Evolutionary conservation across 139 green algal genomes (phyloP).

Genomic region (Bryopsis sp.): DNA sequence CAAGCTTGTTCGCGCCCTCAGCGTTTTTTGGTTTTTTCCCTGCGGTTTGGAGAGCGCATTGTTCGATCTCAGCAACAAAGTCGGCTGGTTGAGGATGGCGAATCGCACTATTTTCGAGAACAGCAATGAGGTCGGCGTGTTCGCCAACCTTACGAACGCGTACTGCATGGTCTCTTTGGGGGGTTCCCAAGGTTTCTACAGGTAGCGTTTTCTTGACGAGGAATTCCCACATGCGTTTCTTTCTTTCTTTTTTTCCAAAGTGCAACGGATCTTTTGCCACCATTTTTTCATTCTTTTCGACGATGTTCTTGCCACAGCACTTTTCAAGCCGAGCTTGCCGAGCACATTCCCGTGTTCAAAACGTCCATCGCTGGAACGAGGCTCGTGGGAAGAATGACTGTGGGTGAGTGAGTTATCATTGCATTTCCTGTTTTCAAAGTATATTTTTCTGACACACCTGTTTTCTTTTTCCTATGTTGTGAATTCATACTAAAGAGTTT

Average conservation of each 20-base stretch:
- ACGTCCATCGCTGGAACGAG: constrained; percentile 81
- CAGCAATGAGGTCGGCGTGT: constrained; percentile 94
- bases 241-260: neutral
- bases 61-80: neutral
- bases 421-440: neutral
- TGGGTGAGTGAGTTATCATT: constrained; percentile 31
- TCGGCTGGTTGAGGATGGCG: constrained; percentile 55
- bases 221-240: constrained; percentile 40
- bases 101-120: constrained; percentile 88
- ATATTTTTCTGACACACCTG: constrained; percentile 22
- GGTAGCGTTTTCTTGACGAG: neutral
- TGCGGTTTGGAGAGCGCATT: neutral
- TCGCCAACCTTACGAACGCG: constrained; percentile 89
- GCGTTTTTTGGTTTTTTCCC: too few relatives aligned
- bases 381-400: constrained; percentile 86
- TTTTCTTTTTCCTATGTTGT: neutral
- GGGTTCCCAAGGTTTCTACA: constrained; percentile 95
- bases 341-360: constrained; percentile 97
- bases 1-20: too few relatives aligned
- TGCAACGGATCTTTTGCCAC: neutral
- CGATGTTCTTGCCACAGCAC: constrained; percentile 50
- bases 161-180: constrained; percentile 89
- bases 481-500: neutral
- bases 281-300: neutral
- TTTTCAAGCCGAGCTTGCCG: constrained; percentile 92